These are phyloP conservation scores for Trypanosoma cruzi DNA, from an alignment of 208 protist species.

Conservation along the genomic window DNA sequence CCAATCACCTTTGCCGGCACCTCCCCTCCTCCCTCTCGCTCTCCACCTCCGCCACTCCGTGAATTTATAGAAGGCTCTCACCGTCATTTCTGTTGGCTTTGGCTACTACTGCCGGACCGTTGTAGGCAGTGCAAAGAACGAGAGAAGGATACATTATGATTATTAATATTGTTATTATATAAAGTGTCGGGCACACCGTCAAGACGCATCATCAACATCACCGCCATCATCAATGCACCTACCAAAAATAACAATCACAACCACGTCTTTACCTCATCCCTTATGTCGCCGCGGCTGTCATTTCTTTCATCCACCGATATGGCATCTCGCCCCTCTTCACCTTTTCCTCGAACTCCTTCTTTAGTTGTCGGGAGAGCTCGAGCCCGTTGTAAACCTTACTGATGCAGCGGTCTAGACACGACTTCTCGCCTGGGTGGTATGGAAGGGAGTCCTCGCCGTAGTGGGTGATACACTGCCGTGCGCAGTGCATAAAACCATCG, in stretches of 20 bases:
- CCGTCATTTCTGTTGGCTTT: too few species aligned
- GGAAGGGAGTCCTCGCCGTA: slow-evolving; percentile 82
- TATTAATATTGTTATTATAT: too few species aligned
- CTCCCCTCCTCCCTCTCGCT: background rate
- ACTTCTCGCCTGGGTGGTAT: slow-evolving; percentile 78
- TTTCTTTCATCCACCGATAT: slow-evolving; percentile 84
- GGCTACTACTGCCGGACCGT: too few species aligned
- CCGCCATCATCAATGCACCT: background rate
- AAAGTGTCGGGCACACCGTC: background rate
- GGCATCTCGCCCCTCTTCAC: slow-evolving; percentile 66
- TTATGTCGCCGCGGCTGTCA: slow-evolving; percentile 12
- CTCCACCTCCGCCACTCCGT: too few species aligned
- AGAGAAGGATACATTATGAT: background rate
- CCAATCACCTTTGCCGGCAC: too few species aligned
- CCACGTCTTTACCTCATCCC: background rate
- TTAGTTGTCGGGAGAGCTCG: slow-evolving; percentile 54
- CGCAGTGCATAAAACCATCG: slow-evolving; percentile 70
- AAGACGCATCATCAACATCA: background rate
- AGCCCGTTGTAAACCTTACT: slow-evolving; percentile 67
- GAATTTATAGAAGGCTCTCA: background rate
- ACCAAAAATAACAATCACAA: background rate
- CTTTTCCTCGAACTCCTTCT: slow-evolving; percentile 70
- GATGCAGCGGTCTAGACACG: slow-evolving; percentile 77
- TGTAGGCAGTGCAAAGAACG: too few species aligned
- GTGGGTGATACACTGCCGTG: slow-evolving; percentile 66